Evolutionary conservation across 2,329 filamentous ascomycete genomes (phyloP), one percentile per base, ranked within the genome.

Genomic region (Pleoardoris graminearum): DNA sequence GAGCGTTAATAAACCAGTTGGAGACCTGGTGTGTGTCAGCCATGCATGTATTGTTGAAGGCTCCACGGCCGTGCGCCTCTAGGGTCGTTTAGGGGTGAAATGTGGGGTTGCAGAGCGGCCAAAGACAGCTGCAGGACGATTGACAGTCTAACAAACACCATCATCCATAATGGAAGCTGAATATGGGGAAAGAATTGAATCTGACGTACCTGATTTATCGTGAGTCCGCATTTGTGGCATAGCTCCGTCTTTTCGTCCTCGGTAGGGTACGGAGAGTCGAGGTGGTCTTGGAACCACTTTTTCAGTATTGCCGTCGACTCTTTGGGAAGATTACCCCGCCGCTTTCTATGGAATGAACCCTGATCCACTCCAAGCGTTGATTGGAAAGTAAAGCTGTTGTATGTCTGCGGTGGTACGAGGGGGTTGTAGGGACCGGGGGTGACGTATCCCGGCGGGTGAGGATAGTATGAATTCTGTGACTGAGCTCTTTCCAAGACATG

Each of bases 251-350:
- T 95, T 75, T 95, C 88, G 57, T 95, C 90, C 71, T 95, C 90
- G 4, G 86, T 91, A 1, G 91, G 91, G 69, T 96, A 96, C 0
- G 91, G 90, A 66, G 94, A 90, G 8, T 61, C 54, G 16, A 64
- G 50, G 49, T 72, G 66, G 23, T 58, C 54, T 3, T 46, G n/a
- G 60, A 95, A 92, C 91, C 91, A 96, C 0, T 83, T 79, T 48
- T 89, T 84, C 35, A 96, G 79, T 60, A 89, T 86, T 68, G 92
- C 89, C 0, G 91, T 96, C 0, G 90, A 90, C 49, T 91, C 88
- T 68, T 95, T 95, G n/a, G 91, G 91, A 3, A 96, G 79, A 66
- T 96, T 96, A 1, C 91, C 91, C 33, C 91, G 82, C 47, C 91
- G 81, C 70, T 80, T 78, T 63, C 81, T 62, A 53, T 82, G 70